Percentiles rank a stretch among this genome's conserved stretches.
Evolutionary conservation across 345 rosid genomes (phyloP).

Genomic region (Heritiera littoralis): DNA sequence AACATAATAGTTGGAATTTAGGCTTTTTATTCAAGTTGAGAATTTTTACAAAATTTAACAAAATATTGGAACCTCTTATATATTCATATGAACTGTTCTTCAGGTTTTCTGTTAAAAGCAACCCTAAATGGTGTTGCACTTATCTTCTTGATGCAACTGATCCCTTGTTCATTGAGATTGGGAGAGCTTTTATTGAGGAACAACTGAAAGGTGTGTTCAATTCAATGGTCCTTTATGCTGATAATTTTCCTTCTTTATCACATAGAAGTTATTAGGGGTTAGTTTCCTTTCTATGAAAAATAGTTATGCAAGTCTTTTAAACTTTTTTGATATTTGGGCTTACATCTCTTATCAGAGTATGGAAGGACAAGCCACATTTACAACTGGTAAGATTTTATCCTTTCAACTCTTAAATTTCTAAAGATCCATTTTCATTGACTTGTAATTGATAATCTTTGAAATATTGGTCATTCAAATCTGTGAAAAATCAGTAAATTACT

Average conservation of each 20-base stretch:
- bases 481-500: background rate
- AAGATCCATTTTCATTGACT: background rate
- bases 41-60: background rate
- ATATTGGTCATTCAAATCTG: background rate
- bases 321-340: constrained; percentile 13
- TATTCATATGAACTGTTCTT: constrained; percentile 17
- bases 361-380: constrained; percentile 67
- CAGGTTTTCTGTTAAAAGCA: constrained; percentile 66
- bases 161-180: constrained; percentile 70
- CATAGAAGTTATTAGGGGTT: constrained; percentile 5
- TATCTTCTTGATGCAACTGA: constrained; percentile 80
- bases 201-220: constrained; percentile 47
- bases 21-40: constrained; percentile 10
- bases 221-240: background rate
- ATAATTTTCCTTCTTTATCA: background rate
- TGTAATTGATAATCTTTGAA: background rate
- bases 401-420: background rate
- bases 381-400: constrained; percentile 57
- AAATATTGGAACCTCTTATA: constrained; percentile 9
- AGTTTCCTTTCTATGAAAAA: background rate
- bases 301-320: constrained; percentile 8
- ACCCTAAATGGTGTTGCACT: constrained; percentile 69
- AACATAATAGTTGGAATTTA: background rate
- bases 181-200: constrained; percentile 59
- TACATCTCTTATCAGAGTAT: constrained; percentile 48